These are phyloP conservation scores for Claviceps pazoutovae DNA, from an alignment of 2,329 filamentous ascomycete genomes.

Conservation along the genomic window DNA sequence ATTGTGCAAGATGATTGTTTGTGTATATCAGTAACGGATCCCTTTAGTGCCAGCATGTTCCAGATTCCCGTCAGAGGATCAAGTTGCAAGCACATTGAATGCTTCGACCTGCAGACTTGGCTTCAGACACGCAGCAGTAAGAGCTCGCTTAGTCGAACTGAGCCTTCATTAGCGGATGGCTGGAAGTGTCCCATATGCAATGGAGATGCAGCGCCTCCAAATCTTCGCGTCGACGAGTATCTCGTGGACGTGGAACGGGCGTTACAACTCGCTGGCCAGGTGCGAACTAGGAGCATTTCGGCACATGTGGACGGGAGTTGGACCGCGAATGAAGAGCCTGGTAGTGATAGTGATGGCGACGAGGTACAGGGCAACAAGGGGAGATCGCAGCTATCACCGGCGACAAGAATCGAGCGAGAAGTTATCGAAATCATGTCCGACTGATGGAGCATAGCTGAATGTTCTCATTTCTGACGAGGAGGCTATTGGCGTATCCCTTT, in stretches of 20 bases:
- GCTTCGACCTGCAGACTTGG: slow-evolving; percentile 80
- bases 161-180: slow-evolving; percentile 48
- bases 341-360: slow-evolving; percentile 10
- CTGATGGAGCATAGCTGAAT: neutral
- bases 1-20: slow-evolving; percentile 43
- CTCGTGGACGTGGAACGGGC: slow-evolving; percentile 45
- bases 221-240: slow-evolving; percentile 61
- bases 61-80: slow-evolving; percentile 56
- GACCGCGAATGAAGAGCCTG: slow-evolving; percentile 17
- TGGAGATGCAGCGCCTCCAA: slow-evolving; percentile 59
- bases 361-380: neutral
- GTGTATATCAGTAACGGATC: slow-evolving; percentile 47
- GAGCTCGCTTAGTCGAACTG: slow-evolving; percentile 15
- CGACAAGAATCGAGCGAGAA: neutral
- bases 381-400: neutral
- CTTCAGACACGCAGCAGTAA: slow-evolving; percentile 49
- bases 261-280: slow-evolving; percentile 23
- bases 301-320: slow-evolving; percentile 20
- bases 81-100: slow-evolving; percentile 65
- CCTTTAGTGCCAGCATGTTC: slow-evolving; percentile 52
- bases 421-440: slow-evolving; percentile 19
- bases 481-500: neutral
- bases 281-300: slow-evolving; percentile 17
- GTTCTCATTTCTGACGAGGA: too few species aligned
- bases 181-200: slow-evolving; percentile 84